Conservation (phyloP, 106 monocot species). For the Dioscorea alata region DNA sequence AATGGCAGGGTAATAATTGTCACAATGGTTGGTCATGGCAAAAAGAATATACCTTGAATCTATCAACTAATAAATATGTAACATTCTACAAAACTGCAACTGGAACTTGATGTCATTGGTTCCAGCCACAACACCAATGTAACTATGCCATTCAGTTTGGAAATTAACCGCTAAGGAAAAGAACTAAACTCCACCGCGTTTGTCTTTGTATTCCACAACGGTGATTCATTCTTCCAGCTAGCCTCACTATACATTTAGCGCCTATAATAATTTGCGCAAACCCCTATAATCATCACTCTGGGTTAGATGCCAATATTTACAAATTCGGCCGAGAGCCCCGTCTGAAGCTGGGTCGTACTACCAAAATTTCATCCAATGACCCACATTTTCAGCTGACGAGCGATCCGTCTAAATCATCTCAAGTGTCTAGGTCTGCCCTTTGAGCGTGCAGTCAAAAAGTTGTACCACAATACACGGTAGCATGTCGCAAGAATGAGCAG, state of each 20-base stretch:
- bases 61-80: not conserved
- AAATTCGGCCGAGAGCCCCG: conserved; percentile 4
- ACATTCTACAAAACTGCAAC: conserved; percentile 18
- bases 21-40: too few relatives aligned
- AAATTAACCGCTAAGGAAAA: not conserved
- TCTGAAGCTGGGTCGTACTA: not conserved
- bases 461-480: not conserved
- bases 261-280: too few relatives aligned
- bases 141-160: too few relatives aligned
- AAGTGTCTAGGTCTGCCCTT: not conserved
- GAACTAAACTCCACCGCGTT: not conserved
- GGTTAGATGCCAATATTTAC: conserved; percentile 3
- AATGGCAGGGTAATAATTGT: too few relatives aligned
- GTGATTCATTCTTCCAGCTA: too few relatives aligned
- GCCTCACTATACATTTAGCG: too few relatives aligned
- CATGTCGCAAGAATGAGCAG: not conserved
- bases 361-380: not conserved
- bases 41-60: not conserved
- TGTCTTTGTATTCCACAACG: not conserved
- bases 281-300: not conserved
- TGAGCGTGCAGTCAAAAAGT: not conserved
- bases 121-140: conserved; percentile 7
- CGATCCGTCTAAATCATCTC: not conserved
- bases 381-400: too few relatives aligned
- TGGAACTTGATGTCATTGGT: not conserved